A percentile compares a stretch with the other conserved stretches of the same genome.
Conservation (phyloP, 805 yeast species). For the Wickerhamiella kazuoi region DNA sequence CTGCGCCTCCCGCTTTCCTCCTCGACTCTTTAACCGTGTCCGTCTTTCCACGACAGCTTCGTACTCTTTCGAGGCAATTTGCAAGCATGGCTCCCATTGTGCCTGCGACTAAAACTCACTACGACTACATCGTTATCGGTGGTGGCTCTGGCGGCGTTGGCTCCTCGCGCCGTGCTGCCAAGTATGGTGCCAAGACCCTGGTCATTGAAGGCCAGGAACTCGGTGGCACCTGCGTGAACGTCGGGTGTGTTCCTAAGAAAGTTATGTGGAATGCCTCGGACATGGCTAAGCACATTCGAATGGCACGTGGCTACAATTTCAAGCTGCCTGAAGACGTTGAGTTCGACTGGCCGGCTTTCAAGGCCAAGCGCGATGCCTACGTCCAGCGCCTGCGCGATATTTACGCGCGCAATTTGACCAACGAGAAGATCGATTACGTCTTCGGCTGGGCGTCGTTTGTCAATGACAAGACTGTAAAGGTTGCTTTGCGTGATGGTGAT, state of each 20-base stretch:
- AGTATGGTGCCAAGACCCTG: slow-evolving; percentile 72
- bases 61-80: slow-evolving; percentile 2
- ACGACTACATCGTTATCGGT: slow-evolving; percentile 87
- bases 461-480: slow-evolving; percentile 43
- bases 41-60: not conserved
- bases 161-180: slow-evolving; percentile 90
- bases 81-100: slow-evolving; percentile 36
- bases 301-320: slow-evolving; percentile 75
- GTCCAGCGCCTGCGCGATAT: slow-evolving; percentile 77
- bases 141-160: slow-evolving; percentile 99
- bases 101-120: slow-evolving; percentile 29
- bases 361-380: slow-evolving; percentile 84
- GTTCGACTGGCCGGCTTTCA: slow-evolving; percentile 71
- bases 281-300: slow-evolving; percentile 53
- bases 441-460: slow-evolving; percentile 75
- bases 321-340: slow-evolving; percentile 36
- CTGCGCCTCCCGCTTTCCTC: too few species aligned
- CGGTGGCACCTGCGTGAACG: slow-evolving; percentile 98
- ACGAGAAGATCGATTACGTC: slow-evolving; percentile 75
- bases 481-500: slow-evolving; percentile 44
- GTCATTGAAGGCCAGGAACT: slow-evolving; percentile 61
- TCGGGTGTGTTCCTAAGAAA: slow-evolving; percentile 97
- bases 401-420: slow-evolving; percentile 69
- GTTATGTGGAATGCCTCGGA: slow-evolving; percentile 98
- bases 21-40: not conserved